Base-by-base conservation (phyloP, 2,329 filamentous ascomycete species). In the Ceratocystis papillata region DNA sequence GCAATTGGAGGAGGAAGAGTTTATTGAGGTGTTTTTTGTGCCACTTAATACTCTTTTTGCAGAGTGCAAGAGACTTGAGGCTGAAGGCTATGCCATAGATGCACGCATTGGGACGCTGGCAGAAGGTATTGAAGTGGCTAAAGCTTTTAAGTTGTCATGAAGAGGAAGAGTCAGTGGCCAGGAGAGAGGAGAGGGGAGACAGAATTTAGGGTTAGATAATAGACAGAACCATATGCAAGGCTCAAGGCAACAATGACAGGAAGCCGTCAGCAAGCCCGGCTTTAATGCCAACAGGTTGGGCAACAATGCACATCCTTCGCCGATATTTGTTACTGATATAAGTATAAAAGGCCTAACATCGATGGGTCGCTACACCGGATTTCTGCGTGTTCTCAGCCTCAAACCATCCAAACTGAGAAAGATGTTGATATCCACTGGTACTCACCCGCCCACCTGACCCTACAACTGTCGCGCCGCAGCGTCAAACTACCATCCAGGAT, bases 21-120 rank as follows among this genome's bases (percentile, higher is more conserved):
- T 91, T 72, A 92, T 93, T 72, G 88, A 92, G 73, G 86, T 86
- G 44, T 92, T 93, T 71, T 83, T 82, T 7, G 79, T 90, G 6
- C 86, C 85, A 5, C 72, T 93, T 55, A 77, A 75, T 22, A 77
- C 80, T 15, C 74, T 93, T 48, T 90, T 87, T 77, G 79, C 79
- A 0, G 84, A 87, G 72, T 86, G 86, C 72, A 83, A 84, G 73
- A 80, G 74, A 69, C 77, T 91, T 0, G 88, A 91, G 72, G 76
- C 77, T 1, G 78, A 90, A 69, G 89, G 89, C 0, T 91, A 83
- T 74, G 89, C 87, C 0, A 89, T 94, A 70, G 89, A 94, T 74
- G 88, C 88, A 5, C 79, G 89, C 48, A 86, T 93, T 1, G 89
- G 87, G 1, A 89, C 87, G 4, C 75, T 93, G 59, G 89, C 89